Evolutionary conservation across 1,284 basidiomycete genomes (phyloP), one percentile per base, ranked within the genome.

Genomic region (Xanthoconium separans): DNA sequence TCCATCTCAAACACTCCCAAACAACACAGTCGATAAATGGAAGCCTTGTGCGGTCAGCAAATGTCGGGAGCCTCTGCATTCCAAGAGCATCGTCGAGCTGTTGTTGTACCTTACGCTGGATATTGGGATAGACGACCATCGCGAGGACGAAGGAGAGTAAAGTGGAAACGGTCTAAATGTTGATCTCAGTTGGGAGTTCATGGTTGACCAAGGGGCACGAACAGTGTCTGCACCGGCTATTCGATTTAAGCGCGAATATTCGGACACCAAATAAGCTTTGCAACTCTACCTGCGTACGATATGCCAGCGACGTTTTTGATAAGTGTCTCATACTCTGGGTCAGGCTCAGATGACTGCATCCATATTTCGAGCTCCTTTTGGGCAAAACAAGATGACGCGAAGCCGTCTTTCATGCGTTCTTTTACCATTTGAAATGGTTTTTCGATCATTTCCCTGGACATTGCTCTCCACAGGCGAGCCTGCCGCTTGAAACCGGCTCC

Each of bases 301-400:
- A 75, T 77, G 4, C 72, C 75, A n/a, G 76, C 73, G 8, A 75
- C 71, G 44, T 77, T 75, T 55, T 71, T 75, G 10, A 77, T 70
- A 24, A 71, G 62, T 13, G 64, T 61, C 60, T 74, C 72, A 37
- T 71, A 62, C 40, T 62, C 58, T 16, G 62, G 60, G 50, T 69
- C 61, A 34, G 52, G 52, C 16, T 64, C 58, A 16, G 58, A 52
- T 39, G 65, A 55, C 20, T 69, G 55, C 47, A 63, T 65, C 54
- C 62, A 64, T 24, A 30, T 50, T 37, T 75, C 74, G 7, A 77
- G 60, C 49, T 77, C 74, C 13, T 65, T 60, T n/a, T 68, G 63
- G 9, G 74, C 70, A 46, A 77, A 61, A 57, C 69, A 77, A 27
- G 66, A 56, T 24, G 63, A 56, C 3, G 69, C 66, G 9, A 53